Evolutionary conservation across 2,329 filamentous ascomycete species (phyloP).

Genomic region (Aspergillus sojae): DNA sequence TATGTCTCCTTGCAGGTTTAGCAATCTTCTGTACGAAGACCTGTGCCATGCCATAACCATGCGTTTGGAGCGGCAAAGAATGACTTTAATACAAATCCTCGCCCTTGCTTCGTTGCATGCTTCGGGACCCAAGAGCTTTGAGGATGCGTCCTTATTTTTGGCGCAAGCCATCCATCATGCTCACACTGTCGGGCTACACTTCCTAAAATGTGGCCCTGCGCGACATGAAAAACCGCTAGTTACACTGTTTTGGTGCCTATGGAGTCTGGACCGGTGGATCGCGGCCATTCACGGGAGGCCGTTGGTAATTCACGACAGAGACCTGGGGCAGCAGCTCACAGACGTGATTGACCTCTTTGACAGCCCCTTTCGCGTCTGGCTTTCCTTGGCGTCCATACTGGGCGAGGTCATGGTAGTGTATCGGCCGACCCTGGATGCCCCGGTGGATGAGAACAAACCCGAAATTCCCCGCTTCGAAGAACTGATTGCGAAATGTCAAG

Average conservation of each 20-base stretch:
- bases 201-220: constrained; percentile 12
- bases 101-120: constrained; percentile 36
- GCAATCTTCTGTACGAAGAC: constrained; percentile 23
- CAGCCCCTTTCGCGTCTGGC: constrained; percentile 17
- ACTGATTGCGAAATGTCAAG: constrained; percentile 2
- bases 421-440: constrained; percentile 14
- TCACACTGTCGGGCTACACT: constrained; percentile 33
- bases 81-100: constrained; percentile 33
- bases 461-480: constrained; percentile 18
- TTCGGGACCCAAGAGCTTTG: constrained; percentile 33
- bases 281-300: constrained; percentile 26
- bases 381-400: constrained; percentile 15
- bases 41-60: constrained; percentile 28
- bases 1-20: constrained; percentile 13
- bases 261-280: constrained; percentile 27
- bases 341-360: constrained; percentile 16
- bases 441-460: constrained; percentile 7
- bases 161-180: constrained; percentile 36
- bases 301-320: constrained; percentile 23
- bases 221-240: constrained; percentile 4
- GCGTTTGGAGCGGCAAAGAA: constrained; percentile 19
- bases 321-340: constrained; percentile 16
- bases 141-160: constrained; percentile 33
- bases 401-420: constrained; percentile 15
- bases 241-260: constrained; percentile 26